Conservation (phyloP, 2,329 filamentous ascomycete species). For the Phaeosphaeriaceae sp. region DNA sequence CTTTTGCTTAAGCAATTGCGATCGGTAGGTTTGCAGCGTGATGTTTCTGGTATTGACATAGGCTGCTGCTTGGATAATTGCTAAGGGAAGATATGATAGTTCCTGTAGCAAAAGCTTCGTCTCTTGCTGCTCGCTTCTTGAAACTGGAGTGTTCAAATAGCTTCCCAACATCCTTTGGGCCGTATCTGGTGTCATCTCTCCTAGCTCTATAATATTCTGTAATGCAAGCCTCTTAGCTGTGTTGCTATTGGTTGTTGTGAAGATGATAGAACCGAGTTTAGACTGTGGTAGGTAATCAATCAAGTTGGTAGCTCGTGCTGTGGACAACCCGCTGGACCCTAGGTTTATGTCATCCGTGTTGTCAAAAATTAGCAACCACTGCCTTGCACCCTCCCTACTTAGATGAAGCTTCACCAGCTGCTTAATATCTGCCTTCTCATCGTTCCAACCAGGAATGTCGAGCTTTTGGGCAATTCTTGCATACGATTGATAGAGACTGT, state of each 20-base stretch:
- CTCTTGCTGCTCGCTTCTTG: conserved; percentile 14
- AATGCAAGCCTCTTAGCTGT: conserved; percentile 17
- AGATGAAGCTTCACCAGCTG: conserved; percentile 23
- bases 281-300: conserved; percentile 19
- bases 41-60: conserved; percentile 17
- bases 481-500: conserved; percentile 33
- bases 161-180: conserved; percentile 26
- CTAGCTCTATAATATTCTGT: conserved; percentile 21
- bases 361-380: conserved; percentile 23
- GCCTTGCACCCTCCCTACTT: background rate
- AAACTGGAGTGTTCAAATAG: too few relatives aligned
- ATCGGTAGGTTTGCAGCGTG: conserved; percentile 18
- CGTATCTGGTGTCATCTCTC: conserved; percentile 17
- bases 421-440: conserved; percentile 21
- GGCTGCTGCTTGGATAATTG: conserved; percentile 24
- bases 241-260: conserved; percentile 22
- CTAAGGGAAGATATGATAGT: conserved; percentile 27
- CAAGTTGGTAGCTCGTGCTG: conserved; percentile 21
- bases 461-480: conserved; percentile 23
- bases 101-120: conserved; percentile 18
- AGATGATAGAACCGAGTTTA: conserved; percentile 20
- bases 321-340: conserved; percentile 9
- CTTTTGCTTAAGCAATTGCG: conserved; percentile 22
- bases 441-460: conserved; percentile 21
- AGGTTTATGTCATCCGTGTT: conserved; percentile 34